These are phyloP conservation scores for Cyclotella kingstonii DNA, from an alignment of 108 stramenopile genomes.

Conservation along the genomic window DNA sequence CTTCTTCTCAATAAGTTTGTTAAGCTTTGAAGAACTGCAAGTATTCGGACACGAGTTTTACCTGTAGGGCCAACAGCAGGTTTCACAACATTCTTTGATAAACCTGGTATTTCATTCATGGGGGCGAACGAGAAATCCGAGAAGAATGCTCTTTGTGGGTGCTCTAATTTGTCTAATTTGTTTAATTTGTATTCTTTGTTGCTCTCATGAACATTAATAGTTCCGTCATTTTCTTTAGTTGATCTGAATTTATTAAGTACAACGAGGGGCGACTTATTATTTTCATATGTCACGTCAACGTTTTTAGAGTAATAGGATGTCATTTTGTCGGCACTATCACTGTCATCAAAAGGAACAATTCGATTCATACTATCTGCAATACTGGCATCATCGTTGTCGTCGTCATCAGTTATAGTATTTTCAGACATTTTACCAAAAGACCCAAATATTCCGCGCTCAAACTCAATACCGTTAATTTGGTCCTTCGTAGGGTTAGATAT, in stretches of 20 bases:
- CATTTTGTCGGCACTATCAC: conserved; percentile 44
- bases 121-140: conserved; percentile 37
- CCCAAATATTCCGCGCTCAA: too few relatives aligned
- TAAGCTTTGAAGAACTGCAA: conserved; percentile 44
- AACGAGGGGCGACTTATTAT: not conserved
- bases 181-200: too few relatives aligned
- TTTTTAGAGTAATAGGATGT: conserved; percentile 18
- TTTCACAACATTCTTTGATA: conserved; percentile 33
- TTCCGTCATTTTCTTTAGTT: too few relatives aligned
- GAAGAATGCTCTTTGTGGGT: conserved; percentile 1
- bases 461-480: not conserved
- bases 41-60: conserved; percentile 42
- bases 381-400: conserved; percentile 6
- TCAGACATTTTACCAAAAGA: conserved; percentile 3
- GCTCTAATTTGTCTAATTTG: too few relatives aligned
- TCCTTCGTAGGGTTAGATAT: not conserved
- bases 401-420: conserved; percentile 11
- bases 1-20: conserved; percentile 40
- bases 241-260: too few relatives aligned
- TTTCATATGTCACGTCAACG: not conserved
- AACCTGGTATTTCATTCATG: not conserved
- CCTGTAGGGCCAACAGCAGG: conserved; percentile 50
- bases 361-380: conserved; percentile 6
- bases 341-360: conserved; percentile 21
- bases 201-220: too few relatives aligned